Evolutionary conservation across 225 moss, liverwort and hornwort genomes (phyloP).

Genomic region (Pseudisothecium myosuroides): DNA sequence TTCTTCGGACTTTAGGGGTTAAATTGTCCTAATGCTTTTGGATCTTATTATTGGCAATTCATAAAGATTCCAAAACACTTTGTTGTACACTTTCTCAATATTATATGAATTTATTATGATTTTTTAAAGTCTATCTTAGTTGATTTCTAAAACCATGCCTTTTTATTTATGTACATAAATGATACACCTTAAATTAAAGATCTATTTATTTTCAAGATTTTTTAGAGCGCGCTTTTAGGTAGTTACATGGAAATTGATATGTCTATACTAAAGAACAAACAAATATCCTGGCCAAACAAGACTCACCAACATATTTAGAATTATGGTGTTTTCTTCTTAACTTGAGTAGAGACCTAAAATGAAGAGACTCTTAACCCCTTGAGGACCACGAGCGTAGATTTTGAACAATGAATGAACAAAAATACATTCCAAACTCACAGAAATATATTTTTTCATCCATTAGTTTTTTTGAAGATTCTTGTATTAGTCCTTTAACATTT

Average conservation of each 20-base stretch:
- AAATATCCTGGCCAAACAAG: not conserved
- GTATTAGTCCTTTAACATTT: too few species aligned
- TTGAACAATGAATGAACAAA: too few species aligned
- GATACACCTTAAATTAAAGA: too few species aligned
- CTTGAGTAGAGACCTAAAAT: rapidly evolving
- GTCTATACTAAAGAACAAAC: not conserved
- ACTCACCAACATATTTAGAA: not conserved
- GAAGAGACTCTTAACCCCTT: too few species aligned
- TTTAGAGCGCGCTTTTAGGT: not conserved
- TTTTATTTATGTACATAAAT: not conserved
- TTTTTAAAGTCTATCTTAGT: not conserved
- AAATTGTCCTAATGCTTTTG: not conserved
- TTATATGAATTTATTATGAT: not conserved
- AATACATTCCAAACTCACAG: too few species aligned
- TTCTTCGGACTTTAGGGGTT: not conserved
- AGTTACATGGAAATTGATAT: not conserved
- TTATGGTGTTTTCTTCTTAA: not conserved
- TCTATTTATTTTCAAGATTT: not conserved
- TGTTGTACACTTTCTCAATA: not conserved
- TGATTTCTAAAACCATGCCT: not conserved
- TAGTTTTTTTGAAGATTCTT: too few species aligned
- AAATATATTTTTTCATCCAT: too few species aligned
- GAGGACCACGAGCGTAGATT: too few species aligned
- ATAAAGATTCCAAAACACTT: rapidly evolving
- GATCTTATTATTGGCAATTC: not conserved